These are phyloP conservation scores for Cyclaneusma minus DNA, from an alignment of 2,329 filamentous ascomycete genomes.

Conservation along the genomic window DNA sequence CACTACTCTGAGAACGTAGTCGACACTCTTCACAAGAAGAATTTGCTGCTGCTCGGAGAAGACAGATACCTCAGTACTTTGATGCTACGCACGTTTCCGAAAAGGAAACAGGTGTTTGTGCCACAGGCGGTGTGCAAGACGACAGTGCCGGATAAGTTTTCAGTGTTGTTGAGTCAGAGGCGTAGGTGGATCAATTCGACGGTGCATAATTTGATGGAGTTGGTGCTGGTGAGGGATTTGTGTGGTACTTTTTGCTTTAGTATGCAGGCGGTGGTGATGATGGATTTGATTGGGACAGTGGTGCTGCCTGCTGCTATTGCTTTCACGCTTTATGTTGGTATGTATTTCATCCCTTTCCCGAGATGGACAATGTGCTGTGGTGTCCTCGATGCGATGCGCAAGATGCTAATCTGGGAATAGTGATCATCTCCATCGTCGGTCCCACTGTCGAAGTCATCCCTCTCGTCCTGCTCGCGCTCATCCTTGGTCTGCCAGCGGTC, in stretches of 20 bases:
- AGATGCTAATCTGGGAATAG: slow-evolving; percentile 25
- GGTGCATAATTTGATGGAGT: slow-evolving; percentile 95
- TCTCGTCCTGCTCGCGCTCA: slow-evolving; percentile 72
- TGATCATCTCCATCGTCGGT: slow-evolving; percentile 71
- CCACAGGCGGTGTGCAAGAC: slow-evolving; percentile 99
- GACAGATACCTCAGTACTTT: slow-evolving; percentile 92
- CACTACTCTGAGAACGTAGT: slow-evolving; percentile 99
- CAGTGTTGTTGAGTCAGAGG: slow-evolving; percentile 81
- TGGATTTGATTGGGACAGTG: slow-evolving; percentile 86
- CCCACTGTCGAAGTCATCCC: slow-evolving; percentile 75
- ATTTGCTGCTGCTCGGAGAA: slow-evolving; percentile 77
- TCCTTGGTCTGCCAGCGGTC: slow-evolving; percentile 82
- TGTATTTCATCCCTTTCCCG: slow-evolving; percentile 31
- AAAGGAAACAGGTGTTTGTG: slow-evolving; percentile 96
- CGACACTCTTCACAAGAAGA: slow-evolving; percentile 96
- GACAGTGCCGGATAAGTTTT: slow-evolving; percentile 84
- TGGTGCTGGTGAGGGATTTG: slow-evolving; percentile 85
- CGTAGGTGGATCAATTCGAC: slow-evolving; percentile 99
- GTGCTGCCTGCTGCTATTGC: slow-evolving; percentile 91
- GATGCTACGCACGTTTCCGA: slow-evolving; percentile 97
- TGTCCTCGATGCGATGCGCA: too few species aligned
- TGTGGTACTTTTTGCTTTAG: slow-evolving; percentile 99
- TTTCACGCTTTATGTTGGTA: slow-evolving; percentile 92
- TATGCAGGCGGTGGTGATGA: slow-evolving; percentile 97
- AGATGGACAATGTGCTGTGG: slow-evolving; percentile 5